A percentile compares a stretch with the other conserved stretches of the same genome.
These are phyloP conservation scores for Penicillium occitanis DNA, from an alignment of 2,329 filamentous ascomycete genomes.

Conservation along the genomic window DNA sequence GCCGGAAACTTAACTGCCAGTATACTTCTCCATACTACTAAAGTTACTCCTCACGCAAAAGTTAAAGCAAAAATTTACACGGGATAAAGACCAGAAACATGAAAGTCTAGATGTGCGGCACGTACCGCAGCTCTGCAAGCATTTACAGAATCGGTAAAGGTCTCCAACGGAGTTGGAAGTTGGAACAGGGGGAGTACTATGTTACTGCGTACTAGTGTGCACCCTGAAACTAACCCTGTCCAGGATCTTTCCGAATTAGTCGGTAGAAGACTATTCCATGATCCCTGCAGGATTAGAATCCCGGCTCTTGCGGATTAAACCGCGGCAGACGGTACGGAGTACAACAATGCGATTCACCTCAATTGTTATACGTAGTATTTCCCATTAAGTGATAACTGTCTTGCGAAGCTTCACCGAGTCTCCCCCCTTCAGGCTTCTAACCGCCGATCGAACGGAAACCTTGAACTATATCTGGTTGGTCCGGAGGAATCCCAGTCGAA, in stretches of 20 bases:
- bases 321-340: no score
- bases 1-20: background rate
- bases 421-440: background rate
- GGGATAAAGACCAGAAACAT: background rate
- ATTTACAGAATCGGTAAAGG: background rate
- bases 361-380: background rate
- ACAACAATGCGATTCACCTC: background rate
- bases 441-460: background rate
- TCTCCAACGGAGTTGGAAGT: background rate
- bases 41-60: background rate
- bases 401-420: background rate
- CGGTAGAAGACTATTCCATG: background rate
- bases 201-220: background rate
- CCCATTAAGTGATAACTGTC: background rate
- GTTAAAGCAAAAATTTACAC: background rate
- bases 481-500: background rate
- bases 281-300: background rate
- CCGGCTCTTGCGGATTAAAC: background rate
- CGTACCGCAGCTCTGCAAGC: no score
- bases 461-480: background rate
- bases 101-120: background rate
- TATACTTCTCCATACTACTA: no score
- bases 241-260: background rate
- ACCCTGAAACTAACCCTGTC: background rate
- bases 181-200: background rate